These are phyloP conservation scores for Gonapodya sp. DNA, from an alignment of 192 early-diverging fungal species.

Conservation along the genomic window DNA sequence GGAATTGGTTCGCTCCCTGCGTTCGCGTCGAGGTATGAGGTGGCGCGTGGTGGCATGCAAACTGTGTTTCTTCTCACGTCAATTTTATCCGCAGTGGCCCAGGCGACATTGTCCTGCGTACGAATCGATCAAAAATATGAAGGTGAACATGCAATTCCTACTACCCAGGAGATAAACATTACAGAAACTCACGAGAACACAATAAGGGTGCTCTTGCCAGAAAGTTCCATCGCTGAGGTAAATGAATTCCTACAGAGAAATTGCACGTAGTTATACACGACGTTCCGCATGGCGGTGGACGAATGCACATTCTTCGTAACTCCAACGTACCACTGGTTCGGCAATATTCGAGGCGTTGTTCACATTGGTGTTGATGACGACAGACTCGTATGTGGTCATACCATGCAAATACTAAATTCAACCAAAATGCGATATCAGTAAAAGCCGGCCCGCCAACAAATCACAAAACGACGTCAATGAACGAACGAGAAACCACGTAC, in stretches of 20 bases:
- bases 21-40: not conserved
- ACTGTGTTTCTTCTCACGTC: not conserved
- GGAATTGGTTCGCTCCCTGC: not conserved
- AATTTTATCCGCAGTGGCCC: not conserved
- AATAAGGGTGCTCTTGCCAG: not conserved
- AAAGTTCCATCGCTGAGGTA: not conserved
- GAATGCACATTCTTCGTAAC: not conserved
- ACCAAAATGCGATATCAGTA: too few relatives aligned
- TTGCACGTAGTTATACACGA: too few relatives aligned
- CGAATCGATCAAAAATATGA: not conserved
- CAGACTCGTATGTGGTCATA: not conserved
- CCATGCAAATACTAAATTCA: not conserved
- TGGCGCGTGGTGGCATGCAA: not conserved
- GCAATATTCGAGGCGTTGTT: not conserved
- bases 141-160: too few relatives aligned
- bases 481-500: not conserved
- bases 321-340: not conserved
- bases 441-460: not conserved
- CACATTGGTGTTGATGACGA: not conserved
- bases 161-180: too few relatives aligned
- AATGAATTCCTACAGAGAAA: not conserved
- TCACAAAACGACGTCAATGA: too few relatives aligned
- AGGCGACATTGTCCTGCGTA: not conserved
- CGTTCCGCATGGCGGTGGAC: too few relatives aligned
- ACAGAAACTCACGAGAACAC: not conserved